Percentiles rank a stretch among this genome's conserved stretches.
Conservation (phyloP, 306 rosid genomes). For the Lathyrus tuberosus region DNA sequence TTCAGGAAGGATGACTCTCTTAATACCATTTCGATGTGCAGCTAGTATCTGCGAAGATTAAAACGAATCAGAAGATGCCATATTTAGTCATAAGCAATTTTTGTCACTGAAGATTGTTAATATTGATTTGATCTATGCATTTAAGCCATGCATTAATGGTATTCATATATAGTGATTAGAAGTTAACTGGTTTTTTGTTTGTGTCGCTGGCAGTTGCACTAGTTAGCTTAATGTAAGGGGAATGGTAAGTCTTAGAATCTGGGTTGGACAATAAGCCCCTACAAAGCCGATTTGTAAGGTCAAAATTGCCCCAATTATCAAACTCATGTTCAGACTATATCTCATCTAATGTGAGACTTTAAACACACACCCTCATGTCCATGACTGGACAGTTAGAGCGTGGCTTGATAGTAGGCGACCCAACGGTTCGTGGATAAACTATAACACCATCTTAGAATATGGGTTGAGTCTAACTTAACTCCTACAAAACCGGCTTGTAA, state of each 20-base stretch:
- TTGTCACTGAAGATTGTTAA: background rate
- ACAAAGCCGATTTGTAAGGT: background rate
- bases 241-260: background rate
- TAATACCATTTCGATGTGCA: slow-evolving; percentile 89
- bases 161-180: background rate
- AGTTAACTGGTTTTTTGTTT: background rate
- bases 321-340: background rate
- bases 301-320: background rate
- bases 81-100: slow-evolving; percentile 6
- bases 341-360: background rate
- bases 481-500: background rate
- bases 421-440: background rate
- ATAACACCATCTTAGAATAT: background rate
- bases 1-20: slow-evolving; percentile 89
- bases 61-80: slow-evolving; percentile 30
- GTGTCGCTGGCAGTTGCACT: background rate
- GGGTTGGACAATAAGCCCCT: background rate
- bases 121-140: slow-evolving; percentile 5
- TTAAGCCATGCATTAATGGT: slow-evolving; percentile 2
- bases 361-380: background rate
- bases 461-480: background rate
- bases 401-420: background rate
- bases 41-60: slow-evolving; percentile 79
- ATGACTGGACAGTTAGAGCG: background rate
- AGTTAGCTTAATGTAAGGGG: background rate